Evolutionary conservation across 2,329 filamentous ascomycete species (phyloP).

Genomic region (Colletotrichum sp.): DNA sequence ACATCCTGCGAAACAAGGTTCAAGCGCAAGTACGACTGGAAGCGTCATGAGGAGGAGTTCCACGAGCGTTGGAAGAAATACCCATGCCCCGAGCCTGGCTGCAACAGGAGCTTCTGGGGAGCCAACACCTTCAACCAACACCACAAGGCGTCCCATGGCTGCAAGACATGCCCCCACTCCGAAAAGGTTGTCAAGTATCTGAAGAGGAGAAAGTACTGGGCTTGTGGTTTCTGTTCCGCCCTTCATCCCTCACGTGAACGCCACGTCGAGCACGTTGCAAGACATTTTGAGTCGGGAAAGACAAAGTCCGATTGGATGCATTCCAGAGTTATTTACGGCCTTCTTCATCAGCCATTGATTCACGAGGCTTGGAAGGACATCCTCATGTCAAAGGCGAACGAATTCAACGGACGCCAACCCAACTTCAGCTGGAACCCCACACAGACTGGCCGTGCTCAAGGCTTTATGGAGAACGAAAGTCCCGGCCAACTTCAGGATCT

Average conservation of each 20-base stretch:
- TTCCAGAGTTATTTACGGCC: slow-evolving; percentile 70
- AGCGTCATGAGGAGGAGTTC: slow-evolving; percentile 72
- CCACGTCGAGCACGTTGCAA: slow-evolving; percentile 71
- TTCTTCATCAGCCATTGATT: slow-evolving; percentile 70
- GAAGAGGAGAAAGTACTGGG: slow-evolving; percentile 70
- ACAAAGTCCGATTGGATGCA: slow-evolving; percentile 73
- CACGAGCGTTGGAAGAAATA: slow-evolving; percentile 73
- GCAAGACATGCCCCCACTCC: slow-evolving; percentile 69
- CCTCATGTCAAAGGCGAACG: slow-evolving; percentile 57
- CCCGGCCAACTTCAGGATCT: slow-evolving; percentile 68
- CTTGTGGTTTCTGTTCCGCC: slow-evolving; percentile 71
- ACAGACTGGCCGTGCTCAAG: slow-evolving; percentile 61
- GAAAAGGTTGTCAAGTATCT: slow-evolving; percentile 68
- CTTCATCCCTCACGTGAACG: slow-evolving; percentile 69
- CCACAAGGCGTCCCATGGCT: slow-evolving; percentile 69
- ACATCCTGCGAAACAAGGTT: slow-evolving; percentile 68
- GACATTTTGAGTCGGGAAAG: slow-evolving; percentile 69
- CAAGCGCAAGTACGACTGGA: slow-evolving; percentile 73
- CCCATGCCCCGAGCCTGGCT: slow-evolving; percentile 66
- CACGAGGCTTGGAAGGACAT: slow-evolving; percentile 66
- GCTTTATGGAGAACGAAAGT: slow-evolving; percentile 66
- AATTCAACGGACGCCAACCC: slow-evolving; percentile 59
- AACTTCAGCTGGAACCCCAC: slow-evolving; percentile 67
- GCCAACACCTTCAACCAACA: slow-evolving; percentile 73
- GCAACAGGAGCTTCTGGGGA: slow-evolving; percentile 72